Conservation (phyloP, 2,329 filamentous ascomycete species). For the Aureobasidium sp. region DNA sequence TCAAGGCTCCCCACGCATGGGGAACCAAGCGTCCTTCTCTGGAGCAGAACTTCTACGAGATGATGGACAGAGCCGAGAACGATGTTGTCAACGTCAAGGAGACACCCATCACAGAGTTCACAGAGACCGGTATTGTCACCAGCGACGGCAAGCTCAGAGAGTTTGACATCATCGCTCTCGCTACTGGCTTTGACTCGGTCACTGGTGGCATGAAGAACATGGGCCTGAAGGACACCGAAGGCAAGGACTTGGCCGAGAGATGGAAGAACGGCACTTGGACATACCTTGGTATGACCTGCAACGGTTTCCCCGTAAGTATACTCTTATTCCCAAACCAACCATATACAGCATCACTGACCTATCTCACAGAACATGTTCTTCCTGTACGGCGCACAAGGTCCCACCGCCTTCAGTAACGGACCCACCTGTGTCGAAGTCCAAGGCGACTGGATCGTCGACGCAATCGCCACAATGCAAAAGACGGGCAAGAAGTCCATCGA, state of each 20-base stretch:
- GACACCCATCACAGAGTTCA: conserved; percentile 37
- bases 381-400: conserved; percentile 41
- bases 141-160: conserved; percentile 35
- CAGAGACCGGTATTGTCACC: conserved; percentile 39
- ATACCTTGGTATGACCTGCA: conserved; percentile 37
- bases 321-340: neutral
- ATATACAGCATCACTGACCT: neutral
- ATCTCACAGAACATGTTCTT: conserved; percentile 22
- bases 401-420: conserved; percentile 42
- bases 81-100: conserved; percentile 38
- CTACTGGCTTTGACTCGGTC: conserved; percentile 42
- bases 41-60: conserved; percentile 43
- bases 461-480: conserved; percentile 33
- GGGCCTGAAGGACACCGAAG: conserved; percentile 30
- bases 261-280: conserved; percentile 40
- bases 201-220: conserved; percentile 41
- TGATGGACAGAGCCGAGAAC: conserved; percentile 38
- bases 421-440: conserved; percentile 40
- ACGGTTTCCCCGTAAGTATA: conserved; percentile 29
- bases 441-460: conserved; percentile 40
- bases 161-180: conserved; percentile 42
- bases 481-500: conserved; percentile 36
- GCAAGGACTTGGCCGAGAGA: conserved; percentile 32
- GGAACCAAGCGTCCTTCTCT: conserved; percentile 42
- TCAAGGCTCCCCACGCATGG: conserved; percentile 39